Evolutionary conservation across 1,284 basidiomycete species (phyloP), one percentile per base, ranked within the genome.

Genomic region (Ceratobasidium sp.): DNA sequence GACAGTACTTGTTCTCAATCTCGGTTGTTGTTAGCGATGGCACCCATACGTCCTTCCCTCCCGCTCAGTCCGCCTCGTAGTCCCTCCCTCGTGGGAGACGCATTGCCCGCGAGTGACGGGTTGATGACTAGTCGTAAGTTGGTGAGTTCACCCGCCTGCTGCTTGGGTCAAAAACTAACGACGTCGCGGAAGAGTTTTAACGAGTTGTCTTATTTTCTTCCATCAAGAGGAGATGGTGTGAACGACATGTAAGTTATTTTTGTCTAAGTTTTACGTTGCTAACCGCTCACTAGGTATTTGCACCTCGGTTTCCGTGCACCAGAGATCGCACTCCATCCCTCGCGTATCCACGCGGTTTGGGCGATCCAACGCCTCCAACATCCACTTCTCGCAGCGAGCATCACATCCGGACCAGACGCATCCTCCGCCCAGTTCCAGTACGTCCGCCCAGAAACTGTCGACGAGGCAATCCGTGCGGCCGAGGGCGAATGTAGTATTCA

Each of bases 171-270:
- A n/a, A n/a, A n/a, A n/a, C n/a, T n/a, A n/a, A n/a, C n/a, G n/a
- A n/a, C n/a, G n/a, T n/a, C n/a, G n/a, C n/a, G n/a, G n/a, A n/a
- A 47, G 45, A 22, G 45, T 7, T 47, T 12, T 47, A 45, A 27
- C 34, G 60, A 64, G 25, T 34, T 64, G 43, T 89, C 88, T 2
- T 92, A 92, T 76, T 92, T 85, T 75, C 81, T 92, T 10, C 90
- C 89, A 1, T 86, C 87, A 3, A 83, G 90, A 22, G 85, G 85
- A 55, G 84, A 81, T 69, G 91, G 91, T 13, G 91, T 92, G 29
- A 93, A 93, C 74, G 91, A 94, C 77, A 92, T 93, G 91, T 91
- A 75, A 69, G 83, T 57, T 43, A 10, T 20, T 6, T 17, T 20
- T 17, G 17, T 7, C 47, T 17, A 22, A 6, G 15, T 40, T 10